Conservation (phyloP, 2,329 filamentous ascomycete species). For the Metarhizium robertsii region DNA sequence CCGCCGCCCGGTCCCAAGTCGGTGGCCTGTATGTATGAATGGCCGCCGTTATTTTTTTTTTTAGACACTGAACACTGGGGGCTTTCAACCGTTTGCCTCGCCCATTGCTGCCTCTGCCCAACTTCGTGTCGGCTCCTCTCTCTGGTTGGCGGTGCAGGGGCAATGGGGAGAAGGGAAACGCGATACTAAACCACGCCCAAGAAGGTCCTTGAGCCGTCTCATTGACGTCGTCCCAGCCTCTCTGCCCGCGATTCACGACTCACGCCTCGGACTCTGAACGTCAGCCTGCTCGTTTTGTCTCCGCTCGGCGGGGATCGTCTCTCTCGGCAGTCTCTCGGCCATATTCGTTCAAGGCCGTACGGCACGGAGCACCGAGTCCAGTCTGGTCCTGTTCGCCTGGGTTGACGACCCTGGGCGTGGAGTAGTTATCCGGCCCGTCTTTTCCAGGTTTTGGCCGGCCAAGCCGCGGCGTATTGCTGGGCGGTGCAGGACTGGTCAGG, state of each 20-base stretch:
- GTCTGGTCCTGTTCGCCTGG: not conserved
- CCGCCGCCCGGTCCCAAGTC: not conserved
- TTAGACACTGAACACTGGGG: too few species aligned
- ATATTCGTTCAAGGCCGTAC: constrained; percentile 2
- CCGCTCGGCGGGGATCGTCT: constrained; percentile 2
- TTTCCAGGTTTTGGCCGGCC: not conserved
- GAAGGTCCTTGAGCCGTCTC: not conserved
- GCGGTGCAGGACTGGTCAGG: too few species aligned
- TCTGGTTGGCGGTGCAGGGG: too few species aligned
- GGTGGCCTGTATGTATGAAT: too few species aligned
- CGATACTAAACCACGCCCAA: too few species aligned
- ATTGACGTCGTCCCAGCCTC: not conserved
- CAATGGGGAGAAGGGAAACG: too few species aligned
- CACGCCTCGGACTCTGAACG: not conserved
- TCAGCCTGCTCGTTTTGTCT: not conserved
- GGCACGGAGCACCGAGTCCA: not conserved
- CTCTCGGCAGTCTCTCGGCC: constrained; percentile 9
- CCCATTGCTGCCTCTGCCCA: too few species aligned
- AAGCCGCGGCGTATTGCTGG: not conserved
- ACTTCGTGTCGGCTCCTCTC: too few species aligned
- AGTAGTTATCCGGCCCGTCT: not conserved
- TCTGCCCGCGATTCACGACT: not conserved
- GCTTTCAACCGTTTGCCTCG: too few species aligned
- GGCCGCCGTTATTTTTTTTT: too few species aligned
- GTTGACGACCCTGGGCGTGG: not conserved